phyloP scores from a whole-genome alignment of 495 filamentous ascomycete species.

The Podospora australis region DNA sequence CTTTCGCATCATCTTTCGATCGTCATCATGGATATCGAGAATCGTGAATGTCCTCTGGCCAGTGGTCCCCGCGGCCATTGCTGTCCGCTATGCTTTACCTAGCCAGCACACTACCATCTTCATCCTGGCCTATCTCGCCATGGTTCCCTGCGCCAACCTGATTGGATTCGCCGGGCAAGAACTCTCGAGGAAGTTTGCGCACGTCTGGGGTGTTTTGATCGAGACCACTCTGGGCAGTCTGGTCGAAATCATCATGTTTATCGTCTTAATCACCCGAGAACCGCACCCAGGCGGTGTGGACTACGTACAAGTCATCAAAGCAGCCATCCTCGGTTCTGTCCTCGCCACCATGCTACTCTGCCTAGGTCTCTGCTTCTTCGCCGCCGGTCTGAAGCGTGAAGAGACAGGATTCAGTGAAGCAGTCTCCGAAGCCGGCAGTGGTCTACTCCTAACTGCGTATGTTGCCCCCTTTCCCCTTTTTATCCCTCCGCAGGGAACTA shows the following conservation, averaged over 20 bases:
- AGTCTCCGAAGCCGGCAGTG: conserved; percentile 74
- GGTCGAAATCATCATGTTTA: conserved; percentile 79
- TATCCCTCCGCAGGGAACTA: not conserved
- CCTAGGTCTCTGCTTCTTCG: conserved; percentile 54
- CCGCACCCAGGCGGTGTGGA: conserved; percentile 14
- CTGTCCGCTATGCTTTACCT: conserved; percentile 33
- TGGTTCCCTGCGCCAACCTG: conserved; percentile 84
- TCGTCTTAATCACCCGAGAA: conserved; percentile 52
- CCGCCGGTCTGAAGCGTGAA: conserved; percentile 60
- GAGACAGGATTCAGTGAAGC: conserved; percentile 67
- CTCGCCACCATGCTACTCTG: conserved; percentile 37
- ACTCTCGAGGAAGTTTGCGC: conserved; percentile 69
- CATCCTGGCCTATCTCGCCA: conserved; percentile 47
- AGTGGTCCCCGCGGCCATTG: conserved; percentile 47
- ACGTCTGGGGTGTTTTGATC: conserved; percentile 67
- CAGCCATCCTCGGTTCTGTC: conserved; percentile 29
- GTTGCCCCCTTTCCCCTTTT: conserved; percentile 12
- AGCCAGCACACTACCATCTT: conserved; percentile 46
- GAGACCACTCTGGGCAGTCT: conserved; percentile 72
- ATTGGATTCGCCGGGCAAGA: conserved; percentile 81
- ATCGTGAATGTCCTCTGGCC: conserved; percentile 48
- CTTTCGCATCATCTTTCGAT: conserved; percentile 35
- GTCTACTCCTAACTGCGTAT: conserved; percentile 71
- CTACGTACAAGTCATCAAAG: conserved; percentile 64
- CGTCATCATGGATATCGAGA: conserved; percentile 34